These are phyloP conservation scores for Xylaria sp. DNA, from an alignment of 2,329 filamentous ascomycete species.

Conservation along the genomic window DNA sequence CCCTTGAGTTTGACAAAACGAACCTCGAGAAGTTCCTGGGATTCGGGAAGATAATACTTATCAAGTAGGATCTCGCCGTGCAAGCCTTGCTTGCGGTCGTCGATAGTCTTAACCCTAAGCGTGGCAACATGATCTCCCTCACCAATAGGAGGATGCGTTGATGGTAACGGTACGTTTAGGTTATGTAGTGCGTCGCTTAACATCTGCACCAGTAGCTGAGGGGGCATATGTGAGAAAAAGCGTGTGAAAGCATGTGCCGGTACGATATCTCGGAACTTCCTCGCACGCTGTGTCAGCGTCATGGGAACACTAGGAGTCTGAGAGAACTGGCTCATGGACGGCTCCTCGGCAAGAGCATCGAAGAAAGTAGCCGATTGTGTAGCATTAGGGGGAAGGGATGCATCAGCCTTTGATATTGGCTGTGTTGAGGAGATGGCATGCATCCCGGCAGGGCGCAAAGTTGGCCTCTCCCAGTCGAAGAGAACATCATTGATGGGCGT, in stretches of 20 bases:
- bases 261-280: conserved; percentile 89
- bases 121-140: conserved; percentile 68
- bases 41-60: conserved; percentile 66
- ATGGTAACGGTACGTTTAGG: conserved; percentile 80
- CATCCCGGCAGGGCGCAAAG: conserved; percentile 63
- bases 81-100: conserved; percentile 76
- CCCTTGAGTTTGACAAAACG: conserved; percentile 95
- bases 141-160: conserved; percentile 56
- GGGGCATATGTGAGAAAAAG: conserved; percentile 87
- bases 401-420: conserved; percentile 54
- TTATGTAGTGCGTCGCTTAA: conserved; percentile 84
- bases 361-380: conserved; percentile 56
- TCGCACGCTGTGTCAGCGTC: conserved; percentile 88
- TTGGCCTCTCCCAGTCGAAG: conserved; percentile 89
- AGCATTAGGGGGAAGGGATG: conserved; percentile 53
- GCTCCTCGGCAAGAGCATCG: conserved; percentile 83
- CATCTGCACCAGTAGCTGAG: conserved; percentile 80
- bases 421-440: conserved; percentile 62
- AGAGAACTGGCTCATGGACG: conserved; percentile 87
- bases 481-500: conserved; percentile 77
- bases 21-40: conserved; percentile 78
- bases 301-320: conserved; percentile 81
- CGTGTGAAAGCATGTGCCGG: conserved; percentile 87
- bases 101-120: conserved; percentile 79
- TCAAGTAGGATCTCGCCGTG: conserved; percentile 82